phyloP scores from a whole-genome alignment of 192 early-diverging fungal species.

The Gryganskiella cystojenkinii region DNA sequence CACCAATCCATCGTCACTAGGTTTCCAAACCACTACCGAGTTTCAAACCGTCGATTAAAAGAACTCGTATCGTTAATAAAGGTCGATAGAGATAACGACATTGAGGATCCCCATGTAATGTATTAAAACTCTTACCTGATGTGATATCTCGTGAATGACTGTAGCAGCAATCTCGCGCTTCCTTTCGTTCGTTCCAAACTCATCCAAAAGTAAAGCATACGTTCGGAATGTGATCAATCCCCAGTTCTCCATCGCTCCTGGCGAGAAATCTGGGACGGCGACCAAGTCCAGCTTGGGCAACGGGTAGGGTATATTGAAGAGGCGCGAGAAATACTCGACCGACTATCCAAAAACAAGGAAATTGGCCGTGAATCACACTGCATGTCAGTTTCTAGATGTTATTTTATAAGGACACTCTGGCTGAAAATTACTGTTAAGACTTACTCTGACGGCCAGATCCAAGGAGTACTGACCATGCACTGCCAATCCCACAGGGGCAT shows the following conservation, averaged over 20 bases:
- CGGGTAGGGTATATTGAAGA: conserved; percentile 61
- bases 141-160: conserved; percentile 55
- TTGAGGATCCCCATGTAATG: not conserved
- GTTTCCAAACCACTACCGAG: conserved; percentile 57
- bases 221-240: conserved; percentile 52
- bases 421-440: not conserved
- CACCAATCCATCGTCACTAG: conserved; percentile 62
- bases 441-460: conserved; percentile 47
- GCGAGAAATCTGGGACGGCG: conserved; percentile 70
- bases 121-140: conserved; percentile 25
- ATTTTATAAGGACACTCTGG: no score
- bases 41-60: not conserved
- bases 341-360: conserved; percentile 1
- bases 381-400: not conserved
- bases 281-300: conserved; percentile 67
- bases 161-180: conserved; percentile 52
- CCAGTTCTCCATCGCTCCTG: conserved; percentile 75
- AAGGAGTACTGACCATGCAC: conserved; percentile 44
- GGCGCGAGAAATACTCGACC: conserved; percentile 44
- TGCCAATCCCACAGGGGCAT: conserved; percentile 55
- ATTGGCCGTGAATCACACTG: not conserved
- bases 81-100: not conserved
- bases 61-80: not conserved
- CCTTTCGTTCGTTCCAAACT: conserved; percentile 28
- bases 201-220: conserved; percentile 43